Evolutionary conservation across 192 early-diverging fungal genomes (phyloP).

Genomic region (Linderina pennispora): DNA sequence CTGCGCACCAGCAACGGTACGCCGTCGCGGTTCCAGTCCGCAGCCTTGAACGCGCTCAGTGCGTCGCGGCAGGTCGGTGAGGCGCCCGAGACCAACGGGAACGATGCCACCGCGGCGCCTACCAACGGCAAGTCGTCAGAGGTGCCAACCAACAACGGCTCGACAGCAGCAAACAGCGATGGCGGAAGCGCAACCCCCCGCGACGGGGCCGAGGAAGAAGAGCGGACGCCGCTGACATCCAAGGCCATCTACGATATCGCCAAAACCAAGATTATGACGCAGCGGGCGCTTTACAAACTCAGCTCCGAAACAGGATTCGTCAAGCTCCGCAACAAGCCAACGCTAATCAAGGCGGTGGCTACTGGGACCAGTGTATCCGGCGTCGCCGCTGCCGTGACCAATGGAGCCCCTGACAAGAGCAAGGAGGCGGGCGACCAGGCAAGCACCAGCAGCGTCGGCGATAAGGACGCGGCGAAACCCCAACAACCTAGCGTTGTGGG

Average conservation of each 20-base stretch:
- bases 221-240: slow-evolving; percentile 10
- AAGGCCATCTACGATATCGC: slow-evolving; percentile 45
- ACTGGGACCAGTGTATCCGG: neutral
- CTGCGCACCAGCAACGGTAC: no score
- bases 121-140: no score
- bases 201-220: no score
- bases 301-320: slow-evolving; percentile 41
- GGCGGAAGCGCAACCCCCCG: no score
- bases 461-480: slow-evolving; percentile 7
- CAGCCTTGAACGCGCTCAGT: no score
- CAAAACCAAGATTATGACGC: slow-evolving; percentile 32
- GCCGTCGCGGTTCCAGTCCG: no score
- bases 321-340: slow-evolving; percentile 36
- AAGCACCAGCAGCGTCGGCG: neutral
- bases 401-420: neutral
- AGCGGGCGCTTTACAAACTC: slow-evolving; percentile 31
- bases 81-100: no score
- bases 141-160: no score
- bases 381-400: slow-evolving; percentile 1
- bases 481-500: slow-evolving; percentile 47
- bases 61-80: no score
- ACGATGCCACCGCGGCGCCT: no score
- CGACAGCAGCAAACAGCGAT: no score
- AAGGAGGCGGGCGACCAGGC: slow-evolving; percentile 21
- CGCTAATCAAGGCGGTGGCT: slow-evolving; percentile 2